Conservation (phyloP, 495 filamentous ascomycete genomes). For the Evansstolkia leycettana region DNA sequence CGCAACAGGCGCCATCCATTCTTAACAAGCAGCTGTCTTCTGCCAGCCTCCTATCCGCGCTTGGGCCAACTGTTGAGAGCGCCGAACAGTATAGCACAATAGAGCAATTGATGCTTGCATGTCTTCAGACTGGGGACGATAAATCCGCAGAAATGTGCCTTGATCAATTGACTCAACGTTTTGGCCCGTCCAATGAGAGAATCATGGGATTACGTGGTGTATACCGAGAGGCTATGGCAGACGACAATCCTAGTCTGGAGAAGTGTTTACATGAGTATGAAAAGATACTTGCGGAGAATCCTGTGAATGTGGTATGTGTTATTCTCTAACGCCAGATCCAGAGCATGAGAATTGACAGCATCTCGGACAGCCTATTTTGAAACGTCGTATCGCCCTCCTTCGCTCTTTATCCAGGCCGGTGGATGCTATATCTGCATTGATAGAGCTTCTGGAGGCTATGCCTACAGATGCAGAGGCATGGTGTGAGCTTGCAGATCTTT, state of each 20-base stretch:
- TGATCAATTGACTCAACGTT: slow-evolving; percentile 59
- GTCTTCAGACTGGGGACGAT: slow-evolving; percentile 78
- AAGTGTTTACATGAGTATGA: slow-evolving; percentile 66
- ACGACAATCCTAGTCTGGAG: slow-evolving; percentile 48
- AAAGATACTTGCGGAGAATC: slow-evolving; percentile 54
- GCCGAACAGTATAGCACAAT: slow-evolving; percentile 68
- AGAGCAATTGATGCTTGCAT: slow-evolving; percentile 76
- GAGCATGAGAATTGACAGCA: slow-evolving; percentile 4
- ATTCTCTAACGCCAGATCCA: slow-evolving; percentile 13
- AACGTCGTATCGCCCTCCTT: slow-evolving; percentile 73
- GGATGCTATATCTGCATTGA: slow-evolving; percentile 64
- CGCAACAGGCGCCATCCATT: slow-evolving; percentile 65
- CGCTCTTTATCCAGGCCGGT: slow-evolving; percentile 51
- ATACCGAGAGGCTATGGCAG: slow-evolving; percentile 73
- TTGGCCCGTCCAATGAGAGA: slow-evolving; percentile 70
- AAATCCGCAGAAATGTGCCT: slow-evolving; percentile 61
- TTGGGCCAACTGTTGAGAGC: slow-evolving; percentile 50
- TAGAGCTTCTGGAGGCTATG: slow-evolving; percentile 62
- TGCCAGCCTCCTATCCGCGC: slow-evolving; percentile 36
- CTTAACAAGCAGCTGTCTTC: slow-evolving; percentile 40
- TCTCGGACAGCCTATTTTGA: slow-evolving; percentile 57
- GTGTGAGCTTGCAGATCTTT: slow-evolving; percentile 83
- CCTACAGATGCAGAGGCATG: slow-evolving; percentile 91
- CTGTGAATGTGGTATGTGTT: slow-evolving; percentile 76
- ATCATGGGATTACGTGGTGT: slow-evolving; percentile 72